Evolutionary conservation across 139 green algal genomes (phyloP).

Genomic region (Chlorella ohadii): DNA sequence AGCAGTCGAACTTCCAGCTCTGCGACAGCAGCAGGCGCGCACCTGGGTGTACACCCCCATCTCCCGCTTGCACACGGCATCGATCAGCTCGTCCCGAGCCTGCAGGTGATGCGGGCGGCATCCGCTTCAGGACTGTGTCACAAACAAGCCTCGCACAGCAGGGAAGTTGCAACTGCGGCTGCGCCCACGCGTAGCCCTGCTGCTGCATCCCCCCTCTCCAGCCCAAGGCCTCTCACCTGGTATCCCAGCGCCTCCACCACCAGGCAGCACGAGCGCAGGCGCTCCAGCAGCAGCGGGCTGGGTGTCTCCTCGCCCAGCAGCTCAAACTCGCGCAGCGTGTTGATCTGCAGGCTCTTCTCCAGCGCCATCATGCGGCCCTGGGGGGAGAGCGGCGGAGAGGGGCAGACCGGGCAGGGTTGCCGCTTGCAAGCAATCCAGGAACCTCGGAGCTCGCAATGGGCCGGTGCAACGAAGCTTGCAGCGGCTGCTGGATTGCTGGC

Average conservation of each 20-base stretch:
- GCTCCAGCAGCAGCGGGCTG: conserved; percentile 76
- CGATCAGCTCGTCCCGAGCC: conserved; percentile 89
- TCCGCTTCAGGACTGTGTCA: too few species aligned
- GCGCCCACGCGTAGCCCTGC: too few species aligned
- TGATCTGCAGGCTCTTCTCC: conserved; percentile 57
- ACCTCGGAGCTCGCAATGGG: too few species aligned
- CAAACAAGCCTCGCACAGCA: too few species aligned
- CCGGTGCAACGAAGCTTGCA: too few species aligned
- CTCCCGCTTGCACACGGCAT: conserved; percentile 88
- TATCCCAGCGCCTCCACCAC: conserved; percentile 92
- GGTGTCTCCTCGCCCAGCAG: conserved; percentile 80
- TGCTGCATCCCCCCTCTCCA: neutral
- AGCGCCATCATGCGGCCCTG: conserved; percentile 62
- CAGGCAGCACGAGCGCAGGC: conserved; percentile 89
- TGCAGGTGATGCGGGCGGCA: neutral
- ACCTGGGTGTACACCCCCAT: conserved; percentile 83
- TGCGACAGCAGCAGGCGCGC: neutral
- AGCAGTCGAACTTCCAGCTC: neutral
- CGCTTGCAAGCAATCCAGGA: too few species aligned
- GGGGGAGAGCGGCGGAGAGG: too few species aligned
- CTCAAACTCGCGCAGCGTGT: conserved; percentile 68
- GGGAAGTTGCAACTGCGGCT: too few species aligned
- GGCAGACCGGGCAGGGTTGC: too few species aligned
- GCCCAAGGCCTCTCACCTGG: conserved; percentile 53
- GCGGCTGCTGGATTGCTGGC: too few species aligned